Evolutionary conservation across 495 filamentous ascomycete genomes (phyloP).

Genomic region (Glonium stellatum): DNA sequence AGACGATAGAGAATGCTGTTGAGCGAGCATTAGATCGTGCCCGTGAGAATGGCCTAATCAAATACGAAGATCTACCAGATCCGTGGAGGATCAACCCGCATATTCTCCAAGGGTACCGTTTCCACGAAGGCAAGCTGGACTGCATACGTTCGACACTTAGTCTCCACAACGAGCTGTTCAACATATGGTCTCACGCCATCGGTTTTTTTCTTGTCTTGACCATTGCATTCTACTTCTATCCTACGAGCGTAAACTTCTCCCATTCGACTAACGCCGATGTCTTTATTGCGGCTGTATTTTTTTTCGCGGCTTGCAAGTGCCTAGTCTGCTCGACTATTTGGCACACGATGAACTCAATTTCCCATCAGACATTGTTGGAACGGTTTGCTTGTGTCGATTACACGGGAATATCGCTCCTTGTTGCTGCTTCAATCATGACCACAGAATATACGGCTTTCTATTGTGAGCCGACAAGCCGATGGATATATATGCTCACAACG

Average conservation of each 20-base stretch:
- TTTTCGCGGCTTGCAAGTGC: conserved; percentile 94
- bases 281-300: conserved; percentile 86
- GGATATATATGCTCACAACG: conserved; percentile 78
- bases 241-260: conserved; percentile 73
- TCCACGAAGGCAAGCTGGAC: conserved; percentile 77
- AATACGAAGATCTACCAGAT: conserved; percentile 80
- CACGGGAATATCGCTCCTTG: conserved; percentile 92
- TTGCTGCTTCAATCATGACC: conserved; percentile 95
- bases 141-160: conserved; percentile 77
- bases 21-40: conserved; percentile 74
- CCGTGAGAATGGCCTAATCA: conserved; percentile 72
- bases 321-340: conserved; percentile 91
- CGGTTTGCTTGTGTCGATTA: conserved; percentile 98
- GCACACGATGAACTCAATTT: conserved; percentile 97
- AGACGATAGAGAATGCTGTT: conserved; percentile 59
- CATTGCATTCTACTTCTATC: conserved; percentile 96
- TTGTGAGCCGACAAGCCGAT: conserved; percentile 83
- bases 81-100: conserved; percentile 96
- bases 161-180: conserved; percentile 87
- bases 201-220: conserved; percentile 80
- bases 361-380: conserved; percentile 81
- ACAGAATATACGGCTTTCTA: conserved; percentile 99
- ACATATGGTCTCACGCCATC: conserved; percentile 94
- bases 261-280: conserved; percentile 81
- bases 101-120: conserved; percentile 85